A percentile compares a stretch with the other conserved stretches of the same genome.
Conservation (phyloP, 108 stramenopile genomes). For the Discostella stelligeroides region DNA sequence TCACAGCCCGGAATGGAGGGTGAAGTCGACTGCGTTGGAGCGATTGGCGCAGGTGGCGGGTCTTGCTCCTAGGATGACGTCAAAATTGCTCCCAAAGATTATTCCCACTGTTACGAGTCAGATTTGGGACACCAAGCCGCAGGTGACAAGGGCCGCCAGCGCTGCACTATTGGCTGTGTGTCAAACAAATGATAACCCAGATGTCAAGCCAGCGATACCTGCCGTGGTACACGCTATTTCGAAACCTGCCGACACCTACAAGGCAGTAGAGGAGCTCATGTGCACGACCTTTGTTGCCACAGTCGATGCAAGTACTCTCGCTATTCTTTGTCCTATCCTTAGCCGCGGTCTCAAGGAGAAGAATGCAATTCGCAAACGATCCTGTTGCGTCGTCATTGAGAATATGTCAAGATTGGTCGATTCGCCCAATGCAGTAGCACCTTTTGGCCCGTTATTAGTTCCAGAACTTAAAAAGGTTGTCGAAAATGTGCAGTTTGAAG, state of each 20-base stretch:
- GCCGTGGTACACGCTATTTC: slow-evolving; percentile 90
- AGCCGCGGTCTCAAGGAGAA: slow-evolving; percentile 91
- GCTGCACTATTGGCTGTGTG: slow-evolving; percentile 77
- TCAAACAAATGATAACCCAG: slow-evolving; percentile 82
- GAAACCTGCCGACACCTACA: slow-evolving; percentile 88
- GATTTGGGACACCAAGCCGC: slow-evolving; percentile 95
- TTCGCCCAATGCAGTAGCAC: slow-evolving; percentile 91
- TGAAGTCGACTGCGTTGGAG: slow-evolving; percentile 78
- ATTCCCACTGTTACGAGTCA: slow-evolving; percentile 83
- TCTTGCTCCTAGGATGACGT: slow-evolving; percentile 61
- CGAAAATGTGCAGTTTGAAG: slow-evolving; percentile 94
- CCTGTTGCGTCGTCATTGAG: slow-evolving; percentile 94
- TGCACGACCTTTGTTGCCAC: slow-evolving; percentile 95
- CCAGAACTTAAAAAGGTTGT: slow-evolving; percentile 95
- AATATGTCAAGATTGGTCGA: slow-evolving; percentile 97
- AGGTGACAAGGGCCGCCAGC: slow-evolving; percentile 90
- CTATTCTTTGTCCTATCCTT: slow-evolving; percentile 95
- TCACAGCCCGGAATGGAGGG: slow-evolving; percentile 83
- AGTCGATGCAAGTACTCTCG: slow-evolving; percentile 94
- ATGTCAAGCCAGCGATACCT: slow-evolving; percentile 85
- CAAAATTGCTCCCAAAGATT: slow-evolving; percentile 77
- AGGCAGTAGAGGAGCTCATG: slow-evolving; percentile 91
- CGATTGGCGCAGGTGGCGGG: slow-evolving; percentile 68
- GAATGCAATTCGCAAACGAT: slow-evolving; percentile 90
- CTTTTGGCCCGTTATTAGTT: slow-evolving; percentile 92